A percentile compares a stretch with the other conserved stretches of the same genome.
Conservation (phyloP, 345 rosid genomes). For the Odontarrhena argentea region DNA sequence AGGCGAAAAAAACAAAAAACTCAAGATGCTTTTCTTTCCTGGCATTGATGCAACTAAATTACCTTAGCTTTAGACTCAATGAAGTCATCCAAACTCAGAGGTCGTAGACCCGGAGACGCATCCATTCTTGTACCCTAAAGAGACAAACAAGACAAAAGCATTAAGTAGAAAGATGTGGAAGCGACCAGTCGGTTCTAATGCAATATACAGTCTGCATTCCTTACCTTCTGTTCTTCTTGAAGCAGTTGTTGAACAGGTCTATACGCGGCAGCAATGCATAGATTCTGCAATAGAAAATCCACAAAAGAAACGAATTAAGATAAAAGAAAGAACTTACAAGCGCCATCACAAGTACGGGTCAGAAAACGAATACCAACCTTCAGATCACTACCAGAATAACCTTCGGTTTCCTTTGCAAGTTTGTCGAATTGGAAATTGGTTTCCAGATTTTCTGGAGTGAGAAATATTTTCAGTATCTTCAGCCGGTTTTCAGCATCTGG, state of each 20-base stretch:
- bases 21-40: background rate
- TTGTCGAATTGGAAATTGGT: constrained; percentile 56
- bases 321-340: background rate
- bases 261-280: constrained; percentile 96
- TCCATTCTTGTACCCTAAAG: constrained; percentile 50
- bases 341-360: background rate
- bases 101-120: constrained; percentile 51
- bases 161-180: constrained; percentile 4
- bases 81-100: constrained; percentile 80
- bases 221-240: constrained; percentile 73
- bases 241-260: constrained; percentile 91
- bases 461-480: constrained; percentile 81
- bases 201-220: constrained; percentile 22
- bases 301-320: constrained; percentile 16
- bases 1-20: background rate
- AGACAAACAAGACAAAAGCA: constrained; percentile 15
- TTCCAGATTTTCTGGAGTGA: constrained; percentile 64
- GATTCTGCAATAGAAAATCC: constrained; percentile 60
- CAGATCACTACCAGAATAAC: constrained; percentile 97
- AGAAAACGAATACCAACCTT: constrained; percentile 55
- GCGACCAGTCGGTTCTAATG: background rate
- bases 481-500: constrained; percentile 84
- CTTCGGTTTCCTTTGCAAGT: constrained; percentile 86
- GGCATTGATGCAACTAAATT: constrained; percentile 26
- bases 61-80: constrained; percentile 85